phyloP scores from a whole-genome alignment of 208 protist genomes.

The Strigomonas galati region DNA sequence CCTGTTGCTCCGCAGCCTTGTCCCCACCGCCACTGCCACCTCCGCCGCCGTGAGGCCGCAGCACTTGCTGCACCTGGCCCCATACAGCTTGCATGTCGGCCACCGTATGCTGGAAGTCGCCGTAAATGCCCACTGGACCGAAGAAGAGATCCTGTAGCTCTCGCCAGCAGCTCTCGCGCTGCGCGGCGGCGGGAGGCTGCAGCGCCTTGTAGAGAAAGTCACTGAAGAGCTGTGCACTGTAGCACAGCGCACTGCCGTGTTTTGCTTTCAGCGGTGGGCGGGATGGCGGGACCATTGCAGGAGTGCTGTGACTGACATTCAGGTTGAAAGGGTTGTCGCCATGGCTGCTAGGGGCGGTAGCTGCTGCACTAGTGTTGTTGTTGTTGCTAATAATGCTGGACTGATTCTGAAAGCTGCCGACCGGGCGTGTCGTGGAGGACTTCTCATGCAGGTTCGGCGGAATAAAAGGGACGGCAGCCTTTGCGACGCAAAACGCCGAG shows the following conservation, averaged over 20 bases:
- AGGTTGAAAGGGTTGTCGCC: too few species aligned
- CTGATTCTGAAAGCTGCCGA: background rate
- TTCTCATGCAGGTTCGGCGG: background rate
- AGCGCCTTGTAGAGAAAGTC: background rate
- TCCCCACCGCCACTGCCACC: background rate
- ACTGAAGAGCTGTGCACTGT: background rate
- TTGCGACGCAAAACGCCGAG: background rate
- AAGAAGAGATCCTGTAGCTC: conserved; percentile 1
- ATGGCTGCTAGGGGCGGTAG: background rate
- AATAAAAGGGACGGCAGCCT: background rate
- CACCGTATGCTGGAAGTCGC: background rate
- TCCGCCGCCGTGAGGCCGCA: background rate
- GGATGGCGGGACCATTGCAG: too few species aligned
- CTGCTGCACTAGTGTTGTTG: too few species aligned
- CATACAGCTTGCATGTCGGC: background rate
- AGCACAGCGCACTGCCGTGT: background rate
- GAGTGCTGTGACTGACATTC: background rate
- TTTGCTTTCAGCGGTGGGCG: background rate
- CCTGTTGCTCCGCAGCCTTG: background rate
- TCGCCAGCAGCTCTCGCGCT: background rate
- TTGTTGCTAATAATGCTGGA: too few species aligned
- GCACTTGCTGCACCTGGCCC: background rate
- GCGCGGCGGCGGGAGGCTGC: too few species aligned
- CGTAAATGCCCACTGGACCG: background rate
- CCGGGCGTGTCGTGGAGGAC: too few species aligned